Conservation (phyloP, 345 rosid species). For the Brassica napus region Da-Ae NC_063441.1:19849501-19850000, state of each 20-base stretch:
- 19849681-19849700: conserved; percentile 77
- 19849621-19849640: conserved; percentile 74
- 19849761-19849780: conserved; percentile 67
- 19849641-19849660: conserved; percentile 65
- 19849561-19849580: background rate
- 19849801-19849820: conserved; percentile 66
- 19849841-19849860: conserved; percentile 83
- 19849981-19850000: conserved; percentile 51
- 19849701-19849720: conserved; percentile 61
- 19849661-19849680: conserved; percentile 56
- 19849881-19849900: conserved; percentile 93
- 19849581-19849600: conserved; percentile 16
- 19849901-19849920: conserved; percentile 88
- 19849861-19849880: conserved; percentile 81
- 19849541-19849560: conserved; percentile 12
- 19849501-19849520: background rate
- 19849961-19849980: conserved; percentile 72
- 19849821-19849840: conserved; percentile 71
- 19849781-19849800: conserved; percentile 65
- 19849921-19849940: conserved; percentile 70
- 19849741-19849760: conserved; percentile 59
- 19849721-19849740: conserved; percentile 85
- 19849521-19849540: conserved; percentile 5
- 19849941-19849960: conserved; percentile 60
- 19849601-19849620: conserved; percentile 65